Conservation (phyloP, 768 basidiomycete genomes). For the Gelatoporia subvermispora region DNA sequence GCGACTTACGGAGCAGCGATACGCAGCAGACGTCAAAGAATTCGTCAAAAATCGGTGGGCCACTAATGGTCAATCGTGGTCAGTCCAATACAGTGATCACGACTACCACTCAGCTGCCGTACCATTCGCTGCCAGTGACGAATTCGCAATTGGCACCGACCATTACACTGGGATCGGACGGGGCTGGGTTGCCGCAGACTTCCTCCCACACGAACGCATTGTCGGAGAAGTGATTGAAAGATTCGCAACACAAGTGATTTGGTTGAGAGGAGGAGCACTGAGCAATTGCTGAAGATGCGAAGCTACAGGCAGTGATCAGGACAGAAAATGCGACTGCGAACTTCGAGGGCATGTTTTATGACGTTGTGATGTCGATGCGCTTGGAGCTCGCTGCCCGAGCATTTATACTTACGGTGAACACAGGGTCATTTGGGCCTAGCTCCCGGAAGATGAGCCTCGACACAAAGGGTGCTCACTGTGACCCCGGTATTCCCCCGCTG, state of each 20-base stretch:
- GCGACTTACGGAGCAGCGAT: background rate
- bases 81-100: background rate
- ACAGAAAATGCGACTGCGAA: no score
- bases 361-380: no score
- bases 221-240: background rate
- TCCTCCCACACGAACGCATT: conserved; percentile 1
- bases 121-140: background rate
- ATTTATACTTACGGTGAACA: no score
- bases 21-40: conserved; percentile 1
- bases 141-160: background rate
- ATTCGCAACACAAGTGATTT: background rate
- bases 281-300: no score
- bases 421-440: no score
- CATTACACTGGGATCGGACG: background rate
- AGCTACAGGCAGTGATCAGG: no score
- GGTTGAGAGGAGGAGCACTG: no score
- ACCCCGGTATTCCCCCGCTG: no score
- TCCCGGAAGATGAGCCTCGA: no score
- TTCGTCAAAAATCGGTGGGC: background rate
- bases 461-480: no score
- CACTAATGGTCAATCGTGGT: background rate
- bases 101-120: background rate
- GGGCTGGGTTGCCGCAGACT: background rate
- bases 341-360: no score
- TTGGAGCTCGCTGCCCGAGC: no score